These are phyloP conservation scores for Strigomonas galati DNA, from an alignment of 208 protist genomes.

Conservation along the genomic window DNA sequence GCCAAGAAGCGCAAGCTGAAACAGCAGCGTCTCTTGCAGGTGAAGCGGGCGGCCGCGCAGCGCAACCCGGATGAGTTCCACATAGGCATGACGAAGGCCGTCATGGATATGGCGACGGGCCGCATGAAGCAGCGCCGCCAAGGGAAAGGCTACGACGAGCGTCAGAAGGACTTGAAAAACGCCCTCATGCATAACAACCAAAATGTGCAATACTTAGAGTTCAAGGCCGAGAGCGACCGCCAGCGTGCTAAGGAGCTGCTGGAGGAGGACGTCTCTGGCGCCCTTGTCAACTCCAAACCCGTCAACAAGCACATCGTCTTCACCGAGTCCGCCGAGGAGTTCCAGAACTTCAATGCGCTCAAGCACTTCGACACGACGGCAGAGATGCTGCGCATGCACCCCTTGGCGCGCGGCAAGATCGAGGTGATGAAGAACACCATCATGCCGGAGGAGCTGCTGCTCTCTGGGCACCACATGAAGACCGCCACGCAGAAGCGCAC, in stretches of 20 bases:
- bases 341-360: conserved; percentile 65
- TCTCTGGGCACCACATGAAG: conserved; percentile 61
- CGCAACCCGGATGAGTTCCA: conserved; percentile 94
- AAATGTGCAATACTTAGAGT: conserved; percentile 85
- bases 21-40: conserved; percentile 58
- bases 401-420: conserved; percentile 65
- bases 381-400: conserved; percentile 85
- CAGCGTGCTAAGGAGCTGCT: conserved; percentile 69
- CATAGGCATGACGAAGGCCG: conserved; percentile 90
- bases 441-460: conserved; percentile 76
- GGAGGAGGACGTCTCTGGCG: conserved; percentile 60
- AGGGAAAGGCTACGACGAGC: conserved; percentile 35
- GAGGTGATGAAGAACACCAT: conserved; percentile 76
- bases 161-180: conserved; percentile 54
- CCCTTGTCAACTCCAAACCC: conserved; percentile 59
- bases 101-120: conserved; percentile 82
- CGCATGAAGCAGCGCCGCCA: conserved; percentile 62
- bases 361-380: conserved; percentile 79
- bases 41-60: conserved; percentile 84
- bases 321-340: conserved; percentile 78
- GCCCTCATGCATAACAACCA: conserved; percentile 58
- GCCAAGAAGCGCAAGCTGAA: conserved; percentile 76
- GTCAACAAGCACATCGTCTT: conserved; percentile 86
- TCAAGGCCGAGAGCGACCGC: conserved; percentile 67
- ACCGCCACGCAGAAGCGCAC: conserved; percentile 66